Evolutionary conservation across 257 asterid species (phyloP), one percentile per base, ranked within the genome.

Genomic region (Mitragyna speciosa): DNA sequence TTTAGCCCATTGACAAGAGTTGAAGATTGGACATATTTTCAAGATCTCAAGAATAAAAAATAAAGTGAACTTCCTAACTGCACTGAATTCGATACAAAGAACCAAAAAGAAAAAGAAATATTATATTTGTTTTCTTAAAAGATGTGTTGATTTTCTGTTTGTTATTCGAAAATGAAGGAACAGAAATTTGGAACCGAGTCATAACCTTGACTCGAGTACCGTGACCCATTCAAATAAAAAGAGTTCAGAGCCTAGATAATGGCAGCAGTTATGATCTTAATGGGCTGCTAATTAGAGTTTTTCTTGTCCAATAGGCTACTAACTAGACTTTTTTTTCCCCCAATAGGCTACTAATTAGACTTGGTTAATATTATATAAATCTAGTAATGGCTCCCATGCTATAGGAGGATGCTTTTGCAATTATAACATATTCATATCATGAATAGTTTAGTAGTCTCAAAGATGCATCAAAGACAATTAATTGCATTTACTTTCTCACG

Each of bases 191-290:
- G 33, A 72, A 72, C 26, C 20, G 76, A 12, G 76, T 48, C 76
- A 72, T 48, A 72, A 67, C 61, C 51, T 80, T 80, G 79, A 73
- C 83, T 61, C 10, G 52, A 31, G 8, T 7, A 48, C 41, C n/a
- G 26, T 72, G 76, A 80, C 70, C 36, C 17, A 80, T 70, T 74
- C 70, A 73, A 74, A 72, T 74, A 2, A 26, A 16, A 19, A 73
- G 26, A n/a, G n/a, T n/a, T n/a, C n/a, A n/a, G n/a, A 61, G 61
- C 71, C 70, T 39, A 12, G 20, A 76, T 76, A 41, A 61, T 36
- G 56, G 45, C 39, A 68, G 81, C 24, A 54, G 81, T 52, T 52
- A 24, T 59, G 22, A 65, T 77, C 49, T 77, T 24, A 45, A 45
- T 3, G 4, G n/a, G n/a, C n/a, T n/a, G n/a, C n/a, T n/a, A n/a